Base-by-base conservation (phyloP, 768 basidiomycete species). In the Lanmaoa rubissima region DNA sequence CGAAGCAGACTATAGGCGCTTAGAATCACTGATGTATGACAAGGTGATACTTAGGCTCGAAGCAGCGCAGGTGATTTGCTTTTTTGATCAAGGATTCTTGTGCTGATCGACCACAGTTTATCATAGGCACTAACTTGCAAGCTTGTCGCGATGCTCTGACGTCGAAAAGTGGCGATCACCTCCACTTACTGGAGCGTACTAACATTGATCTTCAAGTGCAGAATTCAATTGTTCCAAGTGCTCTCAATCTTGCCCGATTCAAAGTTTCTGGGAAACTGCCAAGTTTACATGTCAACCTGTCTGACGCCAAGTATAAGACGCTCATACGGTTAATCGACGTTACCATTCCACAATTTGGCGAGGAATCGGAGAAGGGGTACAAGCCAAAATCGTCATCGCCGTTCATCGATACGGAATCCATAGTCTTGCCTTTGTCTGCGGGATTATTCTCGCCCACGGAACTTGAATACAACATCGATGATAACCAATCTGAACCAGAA, bases 1-100 rank as follows among this genome's bases (percentile, higher is more conserved):
- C 40, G 92, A 94, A 17, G 89, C 89, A 49, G 97, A 99, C 64
- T 94, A 89, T 72, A 79, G 79, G 62, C 81, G 84, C 51, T 78
- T 99, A 26, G 94, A 98, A 72, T 87, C 87, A 3, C 75, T 98
- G 36, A 96, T 98, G 93, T 99, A 98, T 66, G 97, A 99, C 73
- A 90, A 88, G 61, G 78, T 97, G 62, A 82, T 81, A 12, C 78
- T 99, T 38, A 85, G 83, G 54, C 80, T 99, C 17, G 80, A 94
- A 62, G 87, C 90, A 43, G 94, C 97, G 13, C 96, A 98, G 85
- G 94, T 95, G 58, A 54, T 48, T 24, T n/a, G 26, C 34, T 44
- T 36, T 32, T 12, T 48, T 38, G 24, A 56, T 43, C 44, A 19
- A 3, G 8, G 39, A n/a, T 34, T 51, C n/a, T 51, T 31, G n/a